Percentiles rank a stretch among this genome's conserved stretches.
Conservation (phyloP, 768 basidiomycete species). For the Phallus indusiatus region DNA sequence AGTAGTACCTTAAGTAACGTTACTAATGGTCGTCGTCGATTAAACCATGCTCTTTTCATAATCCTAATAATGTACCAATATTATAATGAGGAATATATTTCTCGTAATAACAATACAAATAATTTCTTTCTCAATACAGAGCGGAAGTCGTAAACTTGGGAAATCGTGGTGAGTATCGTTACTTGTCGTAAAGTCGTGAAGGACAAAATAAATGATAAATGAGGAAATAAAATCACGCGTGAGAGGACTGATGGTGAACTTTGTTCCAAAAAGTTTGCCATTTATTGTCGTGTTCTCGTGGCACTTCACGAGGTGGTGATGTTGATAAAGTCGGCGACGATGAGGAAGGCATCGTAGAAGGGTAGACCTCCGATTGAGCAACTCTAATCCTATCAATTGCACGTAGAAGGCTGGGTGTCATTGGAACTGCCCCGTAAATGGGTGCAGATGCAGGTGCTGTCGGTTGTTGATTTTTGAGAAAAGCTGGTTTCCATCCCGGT, state of each 20-base stretch:
- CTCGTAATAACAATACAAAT: not conserved
- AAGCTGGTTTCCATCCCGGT: conserved; percentile 40
- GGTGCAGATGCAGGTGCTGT: conserved; percentile 14
- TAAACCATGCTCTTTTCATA: not conserved
- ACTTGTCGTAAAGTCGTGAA: conserved; percentile 6
- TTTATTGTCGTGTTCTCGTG: not conserved
- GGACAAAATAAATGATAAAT: not conserved
- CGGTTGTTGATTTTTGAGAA: conserved; percentile 28
- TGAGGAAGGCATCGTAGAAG: not conserved
- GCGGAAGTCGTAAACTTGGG: not conserved
- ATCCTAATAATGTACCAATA: too few relatives aligned
- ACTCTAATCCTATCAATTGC: conserved; percentile 51
- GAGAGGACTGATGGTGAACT: not conserved
- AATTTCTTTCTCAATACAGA: not conserved
- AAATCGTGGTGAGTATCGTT: not conserved
- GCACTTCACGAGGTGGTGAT: not conserved
- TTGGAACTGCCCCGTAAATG: conserved; percentile 37
- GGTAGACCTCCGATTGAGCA: conserved; percentile 48
- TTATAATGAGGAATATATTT: not conserved
- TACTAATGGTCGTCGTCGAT: not conserved
- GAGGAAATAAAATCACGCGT: not conserved
- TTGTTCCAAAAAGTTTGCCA: conserved; percentile 5
- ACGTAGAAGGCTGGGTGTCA: conserved; percentile 54
- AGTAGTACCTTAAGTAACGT: not conserved
- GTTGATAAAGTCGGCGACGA: not conserved